These are phyloP conservation scores for Cladosporium sp. DNA, from an alignment of 2,329 filamentous ascomycete genomes.

Conservation along the genomic window DNA sequence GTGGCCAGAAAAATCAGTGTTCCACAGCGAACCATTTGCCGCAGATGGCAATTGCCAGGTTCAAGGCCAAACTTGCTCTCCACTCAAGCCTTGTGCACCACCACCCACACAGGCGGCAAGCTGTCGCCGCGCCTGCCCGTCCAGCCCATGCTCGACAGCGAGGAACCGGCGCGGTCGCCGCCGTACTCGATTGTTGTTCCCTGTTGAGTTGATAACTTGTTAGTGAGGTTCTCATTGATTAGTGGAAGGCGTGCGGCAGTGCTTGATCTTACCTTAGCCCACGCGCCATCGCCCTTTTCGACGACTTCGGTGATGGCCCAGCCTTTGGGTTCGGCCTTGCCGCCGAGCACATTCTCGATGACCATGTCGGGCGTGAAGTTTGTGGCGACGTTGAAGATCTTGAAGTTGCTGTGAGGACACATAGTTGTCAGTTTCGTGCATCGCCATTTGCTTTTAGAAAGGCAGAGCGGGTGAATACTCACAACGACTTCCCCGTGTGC, in stretches of 20 bases:
- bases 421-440: not conserved
- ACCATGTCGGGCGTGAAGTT: slow-evolving; percentile 30
- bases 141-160: slow-evolving; percentile 36
- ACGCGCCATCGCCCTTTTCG: slow-evolving; percentile 34
- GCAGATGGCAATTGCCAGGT: no score
- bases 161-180: slow-evolving; percentile 32
- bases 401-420: slow-evolving; percentile 27
- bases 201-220: slow-evolving; percentile 16
- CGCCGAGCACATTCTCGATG: slow-evolving; percentile 33
- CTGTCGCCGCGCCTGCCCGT: slow-evolving; percentile 30
- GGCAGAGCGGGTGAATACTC: not conserved
- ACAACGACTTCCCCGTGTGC: slow-evolving; percentile 24
- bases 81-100: slow-evolving; percentile 33
- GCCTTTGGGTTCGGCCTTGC: slow-evolving; percentile 23
- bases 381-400: slow-evolving; percentile 36
- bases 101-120: slow-evolving; percentile 39
- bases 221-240: not conserved
- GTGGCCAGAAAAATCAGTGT: not conserved
- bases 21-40: no score
- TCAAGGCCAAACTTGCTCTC: not conserved
- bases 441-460: not conserved
- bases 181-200: slow-evolving; percentile 33
- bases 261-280: slow-evolving; percentile 30
- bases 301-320: slow-evolving; percentile 37
- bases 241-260: not conserved